These are phyloP conservation scores for Colletotrichum costaricense DNA, from an alignment of 2,329 filamentous ascomycete genomes.

Conservation along the genomic window DNA sequence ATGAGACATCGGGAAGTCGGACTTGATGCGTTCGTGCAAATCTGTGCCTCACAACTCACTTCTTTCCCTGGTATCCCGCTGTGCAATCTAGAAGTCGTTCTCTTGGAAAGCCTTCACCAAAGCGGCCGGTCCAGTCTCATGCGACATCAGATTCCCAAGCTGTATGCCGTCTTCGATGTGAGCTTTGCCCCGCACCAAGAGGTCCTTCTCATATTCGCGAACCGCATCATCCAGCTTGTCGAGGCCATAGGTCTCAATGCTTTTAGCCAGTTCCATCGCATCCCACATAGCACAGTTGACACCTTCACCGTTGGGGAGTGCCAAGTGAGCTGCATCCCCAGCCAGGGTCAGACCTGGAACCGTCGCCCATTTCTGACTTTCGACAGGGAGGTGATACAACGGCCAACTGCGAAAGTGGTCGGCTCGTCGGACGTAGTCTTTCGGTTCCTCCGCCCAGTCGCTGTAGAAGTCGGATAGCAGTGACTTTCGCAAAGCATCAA, in stretches of 20 bases:
- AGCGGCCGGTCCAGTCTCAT: not conserved
- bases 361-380: slow-evolving; percentile 45
- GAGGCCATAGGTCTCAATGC: not conserved
- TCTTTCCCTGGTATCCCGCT: too few species aligned
- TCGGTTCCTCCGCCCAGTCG: not conserved
- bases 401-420: not conserved
- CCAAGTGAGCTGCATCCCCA: slow-evolving; percentile 61
- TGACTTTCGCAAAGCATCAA: not conserved
- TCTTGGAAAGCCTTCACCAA: not conserved
- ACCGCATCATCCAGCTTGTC: not conserved
- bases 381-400: not conserved
- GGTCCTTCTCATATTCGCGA: not conserved
- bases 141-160: not conserved
- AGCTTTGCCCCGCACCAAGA: not conserved
- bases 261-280: slow-evolving; percentile 50
- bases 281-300: slow-evolving; percentile 61
- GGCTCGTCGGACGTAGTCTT: not conserved
- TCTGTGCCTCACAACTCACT: too few species aligned
- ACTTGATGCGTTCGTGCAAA: too few species aligned
- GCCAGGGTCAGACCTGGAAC: slow-evolving; percentile 56
- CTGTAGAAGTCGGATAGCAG: not conserved
- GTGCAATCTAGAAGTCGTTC: not conserved
- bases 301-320: slow-evolving; percentile 58
- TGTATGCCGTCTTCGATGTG: not conserved
- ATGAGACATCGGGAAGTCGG: too few species aligned